Percentiles rank a stretch among this genome's conserved stretches.
phyloP scores from a whole-genome alignment of 208 protist species.

The Crithidia expoeki region DNA sequence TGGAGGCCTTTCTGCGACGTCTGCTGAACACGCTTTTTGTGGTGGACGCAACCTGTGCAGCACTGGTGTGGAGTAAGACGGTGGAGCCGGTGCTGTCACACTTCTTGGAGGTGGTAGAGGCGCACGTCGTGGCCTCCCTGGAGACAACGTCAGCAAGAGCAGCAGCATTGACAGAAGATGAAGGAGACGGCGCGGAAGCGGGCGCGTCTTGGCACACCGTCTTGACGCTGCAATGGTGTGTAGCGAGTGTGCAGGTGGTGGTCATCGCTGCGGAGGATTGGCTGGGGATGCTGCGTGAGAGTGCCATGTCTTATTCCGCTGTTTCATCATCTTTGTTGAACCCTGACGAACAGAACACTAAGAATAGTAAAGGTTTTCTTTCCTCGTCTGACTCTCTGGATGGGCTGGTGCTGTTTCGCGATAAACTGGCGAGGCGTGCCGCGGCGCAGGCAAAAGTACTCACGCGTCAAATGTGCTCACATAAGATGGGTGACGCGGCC shows the following conservation, averaged over 20 bases:
- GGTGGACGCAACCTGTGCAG: slow-evolving; percentile 8
- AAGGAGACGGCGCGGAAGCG: neutral
- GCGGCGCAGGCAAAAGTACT: slow-evolving; percentile 21
- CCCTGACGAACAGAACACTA: neutral
- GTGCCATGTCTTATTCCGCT: neutral
- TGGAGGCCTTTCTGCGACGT: slow-evolving; percentile 63
- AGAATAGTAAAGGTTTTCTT: neutral
- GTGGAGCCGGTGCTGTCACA: slow-evolving; percentile 27
- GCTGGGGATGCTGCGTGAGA: slow-evolving; percentile 38
- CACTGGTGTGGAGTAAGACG: slow-evolving; percentile 18
- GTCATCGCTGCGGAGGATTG: slow-evolving; percentile 39
- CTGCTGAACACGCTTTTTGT: slow-evolving; percentile 41
- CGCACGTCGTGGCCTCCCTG: neutral
- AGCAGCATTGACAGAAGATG: neutral
- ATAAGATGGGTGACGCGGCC: slow-evolving; percentile 1
- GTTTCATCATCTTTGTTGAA: neutral
- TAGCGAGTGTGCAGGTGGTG: slow-evolving; percentile 28
- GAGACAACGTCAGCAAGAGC: neutral
- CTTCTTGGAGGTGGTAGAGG: slow-evolving; percentile 26
- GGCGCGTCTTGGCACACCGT: slow-evolving; percentile 22
- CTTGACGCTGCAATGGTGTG: slow-evolving; percentile 26
- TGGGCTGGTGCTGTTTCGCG: slow-evolving; percentile 24
- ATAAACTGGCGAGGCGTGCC: slow-evolving; percentile 18
- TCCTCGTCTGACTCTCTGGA: slow-evolving; percentile 24
- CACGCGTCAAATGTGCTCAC: slow-evolving; percentile 18